Conservation (phyloP, 1,139 yeast species). For the Debaryomyces udenii region DNA sequence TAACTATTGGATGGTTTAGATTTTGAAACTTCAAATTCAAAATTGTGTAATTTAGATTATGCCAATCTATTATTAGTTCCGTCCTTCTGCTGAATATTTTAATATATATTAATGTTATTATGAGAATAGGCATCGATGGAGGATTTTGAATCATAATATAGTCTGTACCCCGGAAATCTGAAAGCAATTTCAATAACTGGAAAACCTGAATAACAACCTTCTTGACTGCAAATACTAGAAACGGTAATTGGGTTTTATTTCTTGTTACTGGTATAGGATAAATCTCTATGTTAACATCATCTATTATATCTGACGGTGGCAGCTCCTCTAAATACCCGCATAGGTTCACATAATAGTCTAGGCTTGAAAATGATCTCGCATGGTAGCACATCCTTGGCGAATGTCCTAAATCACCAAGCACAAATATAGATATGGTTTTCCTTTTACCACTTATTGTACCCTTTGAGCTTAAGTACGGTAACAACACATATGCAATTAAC, state of each 20-base stretch:
- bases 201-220: constrained; percentile 64
- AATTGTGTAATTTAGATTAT: constrained; percentile 86
- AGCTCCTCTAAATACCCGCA: constrained; percentile 79
- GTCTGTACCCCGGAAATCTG: constrained; percentile 61
- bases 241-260: constrained; percentile 52
- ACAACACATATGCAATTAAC: constrained; percentile 35
- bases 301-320: constrained; percentile 53
- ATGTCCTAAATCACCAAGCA: constrained; percentile 91
- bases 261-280: constrained; percentile 50
- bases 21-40: constrained; percentile 65
- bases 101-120: constrained; percentile 60
- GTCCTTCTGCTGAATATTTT: constrained; percentile 59
- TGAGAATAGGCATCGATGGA: constrained; percentile 83
- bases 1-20: constrained; percentile 63
- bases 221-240: constrained; percentile 55
- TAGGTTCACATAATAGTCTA: constrained; percentile 74
- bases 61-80: constrained; percentile 88
- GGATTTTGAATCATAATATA: constrained; percentile 89
- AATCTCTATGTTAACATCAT: constrained; percentile 55
- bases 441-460: constrained; percentile 27
- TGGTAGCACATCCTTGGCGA: constrained; percentile 97
- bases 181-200: constrained; percentile 49
- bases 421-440: constrained; percentile 71
- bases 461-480: constrained; percentile 32
- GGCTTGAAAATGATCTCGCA: constrained; percentile 72